Evolutionary conservation across 78 protist genomes (phyloP), one percentile per base, ranked within the genome.

Genomic region (Dictyostelium capitatum): DNA sequence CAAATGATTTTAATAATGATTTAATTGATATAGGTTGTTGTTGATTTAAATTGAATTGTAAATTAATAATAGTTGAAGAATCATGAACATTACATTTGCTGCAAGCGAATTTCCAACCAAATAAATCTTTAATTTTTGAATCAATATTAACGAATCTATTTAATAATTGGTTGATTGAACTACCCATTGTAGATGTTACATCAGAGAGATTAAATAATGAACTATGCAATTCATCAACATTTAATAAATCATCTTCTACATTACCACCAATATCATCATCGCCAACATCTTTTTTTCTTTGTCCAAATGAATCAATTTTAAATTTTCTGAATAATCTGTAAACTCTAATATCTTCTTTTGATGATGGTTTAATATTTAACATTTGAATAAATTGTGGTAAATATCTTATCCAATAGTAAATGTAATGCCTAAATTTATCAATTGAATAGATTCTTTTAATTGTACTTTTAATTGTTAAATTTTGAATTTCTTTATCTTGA

Each of bases 371-470:
- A 6, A 67, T 12, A 67, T 25, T 17, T 32, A 67, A 15, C 9
- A 67, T 4, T 67, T 67, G 43, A 32, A 3, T 15, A 19, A 67
- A 67, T 67, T 67, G 50, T 30, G 75, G 30, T 67, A 67, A 32
- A 67, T 67, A 32, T 67, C 75, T 67, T 6, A 67, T 15, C 75
- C 75, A 67, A 67, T 67, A 32, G 15, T 67, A 67, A 19, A 67
- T n/a, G 15, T 32, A 67, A 17, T 67, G 75, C 30, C 32, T 67
- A 32, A 67, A 67, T 67, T 4, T 15, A 67, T 15, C 48, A 0
- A 32, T 32, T 67, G 28, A 47, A 32, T 67, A 8, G 3, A 67
- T 67, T 67, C 37, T 67, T 32, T 37, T 67, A 17, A 12, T 67
- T 9, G 70, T 62, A 25, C 28, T 62, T 62, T 62, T 62, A 62